phyloP scores from a whole-genome alignment of 768 basidiomycete genomes.

The Tricholoma bakamatsutake region DNA sequence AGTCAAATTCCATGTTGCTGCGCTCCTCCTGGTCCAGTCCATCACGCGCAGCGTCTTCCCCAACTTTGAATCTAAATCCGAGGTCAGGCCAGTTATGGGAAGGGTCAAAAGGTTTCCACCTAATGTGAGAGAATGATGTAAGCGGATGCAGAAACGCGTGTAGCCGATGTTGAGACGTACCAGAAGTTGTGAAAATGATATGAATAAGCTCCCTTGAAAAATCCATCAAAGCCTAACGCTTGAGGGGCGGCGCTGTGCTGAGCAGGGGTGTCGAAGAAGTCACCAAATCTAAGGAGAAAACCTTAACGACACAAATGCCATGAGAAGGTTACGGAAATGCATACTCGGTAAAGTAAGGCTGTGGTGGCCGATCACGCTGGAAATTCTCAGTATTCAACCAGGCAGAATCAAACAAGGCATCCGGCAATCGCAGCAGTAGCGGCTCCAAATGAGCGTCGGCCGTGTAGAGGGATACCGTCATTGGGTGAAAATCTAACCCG shows the following conservation, averaged over 20 bases:
- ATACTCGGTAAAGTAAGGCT: conserved; percentile 85
- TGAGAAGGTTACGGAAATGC: conserved; percentile 9
- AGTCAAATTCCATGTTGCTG: neutral
- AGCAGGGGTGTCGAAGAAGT: conserved; percentile 75
- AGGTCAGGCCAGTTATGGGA: conserved; percentile 88
- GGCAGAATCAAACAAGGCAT: conserved; percentile 90
- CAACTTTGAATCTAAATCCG: conserved; percentile 66
- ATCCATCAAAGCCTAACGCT: conserved; percentile 82
- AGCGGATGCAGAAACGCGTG: neutral
- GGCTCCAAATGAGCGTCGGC: conserved; percentile 77
- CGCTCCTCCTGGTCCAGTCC: conserved; percentile 23
- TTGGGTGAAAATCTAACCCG: conserved; percentile 90
- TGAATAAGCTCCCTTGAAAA: conserved; percentile 89
- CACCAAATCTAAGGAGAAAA: conserved; percentile 51
- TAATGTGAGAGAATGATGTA: conserved; percentile 22
- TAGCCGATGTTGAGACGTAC: conserved; percentile 29
- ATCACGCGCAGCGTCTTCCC: conserved; percentile 61
- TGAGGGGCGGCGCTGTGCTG: conserved; percentile 72
- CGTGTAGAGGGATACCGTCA: conserved; percentile 83
- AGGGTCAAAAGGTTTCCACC: conserved; percentile 94
- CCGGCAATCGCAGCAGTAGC: conserved; percentile 75
- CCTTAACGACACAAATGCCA: neutral
- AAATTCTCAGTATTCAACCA: conserved; percentile 91
- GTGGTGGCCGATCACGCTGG: conserved; percentile 86
- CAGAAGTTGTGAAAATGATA: conserved; percentile 96